Evolutionary conservation across 306 rosid species (phyloP).

Genomic region (Cucurbita maxima): DNA sequence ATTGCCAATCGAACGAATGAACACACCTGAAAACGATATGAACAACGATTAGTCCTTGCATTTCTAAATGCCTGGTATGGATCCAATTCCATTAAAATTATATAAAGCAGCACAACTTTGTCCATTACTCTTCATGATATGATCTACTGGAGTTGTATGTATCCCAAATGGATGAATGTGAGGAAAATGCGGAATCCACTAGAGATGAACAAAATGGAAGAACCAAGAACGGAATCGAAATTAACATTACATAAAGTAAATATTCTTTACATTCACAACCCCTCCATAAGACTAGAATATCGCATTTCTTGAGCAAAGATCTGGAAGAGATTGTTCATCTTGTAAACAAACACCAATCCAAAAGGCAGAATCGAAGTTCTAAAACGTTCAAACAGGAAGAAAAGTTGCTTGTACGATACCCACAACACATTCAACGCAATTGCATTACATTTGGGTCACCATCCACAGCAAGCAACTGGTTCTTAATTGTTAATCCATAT

Average conservation of each 20-base stretch:
- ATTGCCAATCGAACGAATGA: slow-evolving; percentile 21
- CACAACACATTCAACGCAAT: slow-evolving; percentile 23
- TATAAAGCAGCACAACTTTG: no score
- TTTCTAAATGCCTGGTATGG: neutral
- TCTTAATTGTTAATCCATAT: neutral
- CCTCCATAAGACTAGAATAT: neutral
- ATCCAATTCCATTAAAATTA: neutral
- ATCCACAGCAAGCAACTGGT: slow-evolving; percentile 28
- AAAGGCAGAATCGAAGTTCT: slow-evolving; percentile 7
- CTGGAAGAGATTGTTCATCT: neutral
- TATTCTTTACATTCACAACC: neutral
- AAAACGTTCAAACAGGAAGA: slow-evolving; percentile 11
- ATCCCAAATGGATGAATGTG: neutral
- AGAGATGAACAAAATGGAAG: neutral
- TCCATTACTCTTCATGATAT: neutral
- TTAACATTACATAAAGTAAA: neutral
- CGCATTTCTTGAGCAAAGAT: neutral
- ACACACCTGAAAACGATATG: slow-evolving; percentile 21
- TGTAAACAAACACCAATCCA: neutral
- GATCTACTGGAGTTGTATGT: neutral
- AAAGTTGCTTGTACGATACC: slow-evolving; percentile 27
- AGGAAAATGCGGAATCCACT: neutral
- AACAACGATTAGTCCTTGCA: slow-evolving; percentile 8
- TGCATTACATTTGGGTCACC: slow-evolving; percentile 14
- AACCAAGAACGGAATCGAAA: neutral